These are phyloP conservation scores for Echinochloa phyllopogon DNA, from an alignment of 176 grass and related monocot species.

Conservation along the genomic window DNA sequence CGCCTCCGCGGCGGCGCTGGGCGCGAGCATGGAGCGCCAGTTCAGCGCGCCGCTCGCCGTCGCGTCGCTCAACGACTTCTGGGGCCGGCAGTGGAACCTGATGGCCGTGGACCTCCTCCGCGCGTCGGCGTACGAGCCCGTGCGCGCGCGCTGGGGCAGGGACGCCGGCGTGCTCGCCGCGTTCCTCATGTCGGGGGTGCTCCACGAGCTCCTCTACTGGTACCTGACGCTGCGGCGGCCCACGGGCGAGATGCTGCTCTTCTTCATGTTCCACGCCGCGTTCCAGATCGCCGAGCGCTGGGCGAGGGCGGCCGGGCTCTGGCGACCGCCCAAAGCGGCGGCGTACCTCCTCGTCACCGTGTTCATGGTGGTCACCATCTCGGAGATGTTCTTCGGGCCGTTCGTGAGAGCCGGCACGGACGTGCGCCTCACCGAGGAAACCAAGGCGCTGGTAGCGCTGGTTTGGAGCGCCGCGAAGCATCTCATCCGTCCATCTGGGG, in stretches of 20 bases:
- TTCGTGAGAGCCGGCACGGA: slow-evolving; percentile 56
- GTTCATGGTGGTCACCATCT: slow-evolving; percentile 53
- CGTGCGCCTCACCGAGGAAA: slow-evolving; percentile 41
- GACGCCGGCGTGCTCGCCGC: slow-evolving; percentile 65
- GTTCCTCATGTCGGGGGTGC: slow-evolving; percentile 73
- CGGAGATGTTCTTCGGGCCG: slow-evolving; percentile 58
- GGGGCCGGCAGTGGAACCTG: slow-evolving; percentile 83
- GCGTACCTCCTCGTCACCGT: slow-evolving; percentile 38
- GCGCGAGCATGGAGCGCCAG: slow-evolving; percentile 55
- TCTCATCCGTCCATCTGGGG: slow-evolving; percentile 27
- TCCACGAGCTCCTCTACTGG: slow-evolving; percentile 78
- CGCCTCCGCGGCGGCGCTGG: slow-evolving; percentile 39
- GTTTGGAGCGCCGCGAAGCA: slow-evolving; percentile 11
- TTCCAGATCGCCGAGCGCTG: slow-evolving; percentile 56
- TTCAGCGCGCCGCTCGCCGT: slow-evolving; percentile 66
- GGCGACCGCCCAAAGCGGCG: slow-evolving; percentile 47
- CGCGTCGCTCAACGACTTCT: slow-evolving; percentile 57
- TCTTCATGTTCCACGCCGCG: slow-evolving; percentile 65
- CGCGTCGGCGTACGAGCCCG: slow-evolving; percentile 58
- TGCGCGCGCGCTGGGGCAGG: slow-evolving; percentile 58
- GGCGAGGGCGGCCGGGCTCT: slow-evolving; percentile 49
- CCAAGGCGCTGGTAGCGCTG: slow-evolving; percentile 14
- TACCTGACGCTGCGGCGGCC: slow-evolving; percentile 65
- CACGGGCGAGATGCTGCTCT: slow-evolving; percentile 66
- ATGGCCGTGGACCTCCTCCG: slow-evolving; percentile 82